Evolutionary conservation across 495 filamentous ascomycete species (phyloP), one percentile per base, ranked within the genome.

Genomic region (Penicillium robsamsonii): DNA sequence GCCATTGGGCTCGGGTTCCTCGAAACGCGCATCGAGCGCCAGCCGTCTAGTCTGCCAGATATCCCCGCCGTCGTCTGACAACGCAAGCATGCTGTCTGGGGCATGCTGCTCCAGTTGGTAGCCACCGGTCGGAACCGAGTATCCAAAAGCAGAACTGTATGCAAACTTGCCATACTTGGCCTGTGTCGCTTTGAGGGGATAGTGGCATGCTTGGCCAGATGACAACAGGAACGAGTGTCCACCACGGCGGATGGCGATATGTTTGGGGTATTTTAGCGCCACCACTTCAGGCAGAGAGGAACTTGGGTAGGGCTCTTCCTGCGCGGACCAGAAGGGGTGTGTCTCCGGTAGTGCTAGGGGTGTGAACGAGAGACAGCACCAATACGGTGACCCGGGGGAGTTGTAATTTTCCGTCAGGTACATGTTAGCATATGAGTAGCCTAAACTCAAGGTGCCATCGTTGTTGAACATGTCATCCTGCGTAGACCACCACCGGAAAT

Each of bases 351-450:
- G 77, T 2, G 84, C 85, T 11, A 92, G 77, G 31, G 84, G 84
- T 46, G 86, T 85, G 69, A 92, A 92, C 10, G 88, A 83, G 33
- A 91, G 75, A 71, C 88, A 88, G 44, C 85, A 86, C 88, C 88
- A 92, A 68, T 90, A 90, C 15, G 52, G 52, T 25, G 73, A 83
- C 11, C 81, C 87, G 0, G 88, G 87, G 10, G 84, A 87, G 73
- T 91, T 92, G 72, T 91, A 92, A 66, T 90, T 90, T 75, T 92
- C 87, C 4, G 85, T 83, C 60, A 88, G 74, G 64, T 87, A 91
- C 81, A 87, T 88, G 66, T 90, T 91, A 7, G 86, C 84, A 61
- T 90, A 92, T 0, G 81, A 84, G 63, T 90, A 92, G 53, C 89
- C 88, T 41, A 92, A 84, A 13, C 83, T 89, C 45, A 91, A 71